Evolutionary conservation across 2,329 filamentous ascomycete genomes (phyloP), one percentile per base, ranked within the genome.

Genomic region (Aureobasidium sp.): DNA sequence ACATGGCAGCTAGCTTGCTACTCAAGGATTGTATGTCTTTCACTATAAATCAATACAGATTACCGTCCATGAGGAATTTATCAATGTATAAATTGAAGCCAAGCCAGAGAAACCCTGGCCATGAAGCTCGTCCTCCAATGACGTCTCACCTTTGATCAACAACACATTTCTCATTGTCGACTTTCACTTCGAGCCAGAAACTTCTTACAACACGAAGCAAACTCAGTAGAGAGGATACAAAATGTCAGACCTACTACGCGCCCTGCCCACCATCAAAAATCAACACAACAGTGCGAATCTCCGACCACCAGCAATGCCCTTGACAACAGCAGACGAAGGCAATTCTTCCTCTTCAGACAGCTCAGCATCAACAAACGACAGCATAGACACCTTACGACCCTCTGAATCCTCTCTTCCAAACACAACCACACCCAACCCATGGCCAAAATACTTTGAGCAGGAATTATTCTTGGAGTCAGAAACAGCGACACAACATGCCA

Each of bases 311-410:
- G 67, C 72, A 42, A 73, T 77, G 55, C 65, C 70, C 65, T 59
- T 81, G 84, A 60, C 66, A 61, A 50, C 66, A 37, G 53, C 59
- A 37, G 66, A 81, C 60, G 79, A 66, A 45, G 74, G 77, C 64
- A 45, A 45, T n/a, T 75, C 76, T 52, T 76, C 74, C 39, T 75
- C 73, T 29, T 82, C 81, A 7, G 78, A 89, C 15, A 96, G 89
- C 0, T 96, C 91, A n/a, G 87, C 90, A 41, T 96, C 92, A 3
- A 97, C 92, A 1, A 91, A 91, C 3, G 91, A 92, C 30, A 97
- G 93, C n/a, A 83, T 97, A 64, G 68, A 69, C 47, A 74, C 72
- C 2, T 61, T 74, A 16, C 66, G 70, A 9, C 72, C 72, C 2
- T 71, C 70, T 1, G 59, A 65, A 63, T 21, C 68, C 68, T 63